These are phyloP conservation scores for Auxenochlorella protothecoides DNA, from an alignment of 139 green algal species.

Conservation along the genomic window DNA sequence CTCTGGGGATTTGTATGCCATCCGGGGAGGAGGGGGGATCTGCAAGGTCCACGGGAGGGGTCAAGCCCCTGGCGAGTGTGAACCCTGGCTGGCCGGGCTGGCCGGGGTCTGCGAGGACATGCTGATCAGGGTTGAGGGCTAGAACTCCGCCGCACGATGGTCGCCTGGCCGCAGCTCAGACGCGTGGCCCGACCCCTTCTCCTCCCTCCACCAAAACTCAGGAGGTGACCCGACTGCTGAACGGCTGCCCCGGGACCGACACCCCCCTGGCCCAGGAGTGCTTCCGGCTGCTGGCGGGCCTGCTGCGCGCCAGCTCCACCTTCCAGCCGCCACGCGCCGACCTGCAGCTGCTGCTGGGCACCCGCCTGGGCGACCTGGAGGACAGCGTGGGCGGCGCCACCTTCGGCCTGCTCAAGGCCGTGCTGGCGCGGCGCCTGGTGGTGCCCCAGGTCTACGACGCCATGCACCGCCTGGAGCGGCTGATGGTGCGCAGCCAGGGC, in stretches of 20 bases:
- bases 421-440: slow-evolving; percentile 65
- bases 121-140: no score
- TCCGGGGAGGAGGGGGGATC: no score
- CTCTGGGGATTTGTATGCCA: no score
- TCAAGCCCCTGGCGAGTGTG: no score
- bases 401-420: slow-evolving; percentile 64
- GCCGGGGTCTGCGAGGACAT: no score
- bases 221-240: slow-evolving; percentile 34
- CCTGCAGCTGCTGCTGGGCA: slow-evolving; percentile 51
- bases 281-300: slow-evolving; percentile 59
- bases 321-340: slow-evolving; percentile 41
- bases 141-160: no score
- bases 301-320: slow-evolving; percentile 50
- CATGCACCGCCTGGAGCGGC: slow-evolving; percentile 64
- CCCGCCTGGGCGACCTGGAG: slow-evolving; percentile 67
- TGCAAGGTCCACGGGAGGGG: no score
- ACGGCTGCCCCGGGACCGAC: slow-evolving; percentile 32
- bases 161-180: no score
- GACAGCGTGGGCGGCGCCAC: slow-evolving; percentile 30
- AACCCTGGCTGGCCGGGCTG: no score
- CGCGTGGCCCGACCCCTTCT: no score
- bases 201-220: no score
- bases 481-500: slow-evolving; percentile 34
- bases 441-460: slow-evolving; percentile 87
- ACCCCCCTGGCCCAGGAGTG: slow-evolving; percentile 55